Conservation (phyloP, 2,329 filamentous ascomycete genomes). For the Ilyonectria destructans region DNA sequence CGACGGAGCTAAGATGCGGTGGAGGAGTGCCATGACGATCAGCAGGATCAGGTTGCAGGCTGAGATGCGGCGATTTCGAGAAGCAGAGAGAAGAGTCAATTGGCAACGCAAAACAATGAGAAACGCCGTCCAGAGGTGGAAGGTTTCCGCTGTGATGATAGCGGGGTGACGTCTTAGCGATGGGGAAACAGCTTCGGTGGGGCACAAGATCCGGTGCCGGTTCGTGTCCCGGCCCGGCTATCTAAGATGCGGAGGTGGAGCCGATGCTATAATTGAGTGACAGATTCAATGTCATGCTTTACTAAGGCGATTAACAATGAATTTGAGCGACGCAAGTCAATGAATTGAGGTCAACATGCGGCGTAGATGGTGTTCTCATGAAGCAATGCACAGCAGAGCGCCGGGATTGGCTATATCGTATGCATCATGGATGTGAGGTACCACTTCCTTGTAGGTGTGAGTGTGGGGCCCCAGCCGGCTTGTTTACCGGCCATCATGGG, state of each 20-base stretch:
- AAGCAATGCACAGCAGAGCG: background rate
- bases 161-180: conserved; percentile 48
- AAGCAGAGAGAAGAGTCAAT: background rate
- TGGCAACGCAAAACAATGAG: conserved; percentile 22
- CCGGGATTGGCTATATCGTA: background rate
- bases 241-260: conserved; percentile 19
- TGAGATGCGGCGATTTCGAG: background rate
- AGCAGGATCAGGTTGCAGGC: background rate
- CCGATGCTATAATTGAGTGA: background rate
- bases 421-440: conserved; percentile 21
- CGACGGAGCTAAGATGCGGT: conserved; percentile 51
- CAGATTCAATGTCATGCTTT: background rate
- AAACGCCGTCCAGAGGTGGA: conserved; percentile 18
- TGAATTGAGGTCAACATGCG: background rate
- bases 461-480: conserved; percentile 15
- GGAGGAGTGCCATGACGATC: conserved; percentile 52
- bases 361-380: background rate
- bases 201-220: conserved; percentile 45
- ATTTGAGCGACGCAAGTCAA: background rate
- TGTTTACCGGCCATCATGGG: conserved; percentile 18
- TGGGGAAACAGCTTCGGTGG: conserved; percentile 39
- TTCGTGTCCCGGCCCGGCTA: conserved; percentile 27
- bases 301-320: background rate
- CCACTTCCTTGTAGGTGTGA: conserved; percentile 11
- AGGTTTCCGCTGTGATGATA: conserved; percentile 33